Percentiles rank a stretch among this genome's conserved stretches.
Conservation (phyloP, 2,329 filamentous ascomycete genomes). For the Cryphonectria nitschkei region DNA sequence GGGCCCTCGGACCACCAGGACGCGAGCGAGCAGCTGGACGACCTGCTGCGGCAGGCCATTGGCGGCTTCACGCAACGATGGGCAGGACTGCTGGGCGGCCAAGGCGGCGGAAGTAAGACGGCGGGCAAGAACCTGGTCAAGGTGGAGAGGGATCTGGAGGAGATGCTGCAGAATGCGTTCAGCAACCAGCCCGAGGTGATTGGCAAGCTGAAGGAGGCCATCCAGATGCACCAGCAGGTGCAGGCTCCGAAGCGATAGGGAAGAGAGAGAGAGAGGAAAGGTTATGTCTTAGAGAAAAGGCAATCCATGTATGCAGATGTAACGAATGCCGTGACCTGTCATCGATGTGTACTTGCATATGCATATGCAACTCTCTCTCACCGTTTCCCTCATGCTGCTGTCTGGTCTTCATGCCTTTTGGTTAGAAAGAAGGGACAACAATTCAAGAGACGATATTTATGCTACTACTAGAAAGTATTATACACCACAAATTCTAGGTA, state of each 20-base stretch:
- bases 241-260: constrained; percentile 45
- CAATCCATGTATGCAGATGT: too few species aligned
- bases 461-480: too few species aligned
- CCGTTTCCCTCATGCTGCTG: too few species aligned
- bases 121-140: constrained; percentile 55
- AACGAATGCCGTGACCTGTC: too few species aligned
- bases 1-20: constrained; percentile 51
- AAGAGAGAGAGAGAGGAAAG: too few species aligned
- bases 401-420: too few species aligned
- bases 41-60: constrained; percentile 64
- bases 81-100: constrained; percentile 52
- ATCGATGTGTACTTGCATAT: too few species aligned
- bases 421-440: too few species aligned
- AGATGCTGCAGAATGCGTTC: constrained; percentile 60
- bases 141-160: constrained; percentile 60
- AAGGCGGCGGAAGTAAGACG: constrained; percentile 51
- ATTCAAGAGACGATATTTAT: too few species aligned
- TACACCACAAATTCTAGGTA: background rate
- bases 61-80: constrained; percentile 66
- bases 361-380: too few species aligned
- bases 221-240: constrained; percentile 59
- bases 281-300: too few species aligned
- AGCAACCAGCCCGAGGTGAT: constrained; percentile 62
- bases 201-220: constrained; percentile 63
- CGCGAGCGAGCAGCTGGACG: constrained; percentile 67